phyloP scores from a whole-genome alignment of 140 eudicot genomes.

The Stevia rebaudiana region DNA sequence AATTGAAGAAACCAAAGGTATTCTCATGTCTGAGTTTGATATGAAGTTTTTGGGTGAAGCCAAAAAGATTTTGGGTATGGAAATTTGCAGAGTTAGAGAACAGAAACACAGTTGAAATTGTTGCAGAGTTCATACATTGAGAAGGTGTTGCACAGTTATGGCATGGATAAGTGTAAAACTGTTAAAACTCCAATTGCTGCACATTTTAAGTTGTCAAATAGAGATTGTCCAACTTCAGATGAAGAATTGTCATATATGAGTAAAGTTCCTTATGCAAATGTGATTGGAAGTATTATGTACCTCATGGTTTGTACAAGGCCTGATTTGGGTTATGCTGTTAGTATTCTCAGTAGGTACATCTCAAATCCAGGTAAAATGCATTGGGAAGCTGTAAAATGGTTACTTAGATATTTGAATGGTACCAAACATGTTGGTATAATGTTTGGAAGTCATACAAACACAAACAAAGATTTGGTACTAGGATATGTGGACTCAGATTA shows the following conservation, averaged over 20 bases:
- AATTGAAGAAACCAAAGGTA: background rate
- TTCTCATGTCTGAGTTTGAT: background rate
- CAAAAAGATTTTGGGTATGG: background rate
- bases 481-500: background rate
- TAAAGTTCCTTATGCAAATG: too few species aligned
- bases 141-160: background rate
- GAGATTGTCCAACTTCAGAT: too few species aligned
- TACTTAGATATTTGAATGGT: background rate
- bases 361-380: background rate
- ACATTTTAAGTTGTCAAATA: background rate
- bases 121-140: background rate
- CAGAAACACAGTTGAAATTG: background rate
- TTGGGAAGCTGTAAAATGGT: background rate
- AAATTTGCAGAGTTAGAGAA: background rate
- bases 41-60: background rate
- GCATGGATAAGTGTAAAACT: background rate
- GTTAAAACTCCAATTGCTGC: background rate
- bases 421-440: background rate
- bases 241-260: too few species aligned
- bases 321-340: background rate
- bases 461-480: background rate
- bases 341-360: background rate
- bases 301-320: background rate
- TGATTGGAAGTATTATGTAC: too few species aligned
- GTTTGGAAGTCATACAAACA: background rate